These are phyloP conservation scores for Phytophthora tentaculata DNA, from an alignment of 352 stramenopile species.

Conservation along the genomic window DNA sequence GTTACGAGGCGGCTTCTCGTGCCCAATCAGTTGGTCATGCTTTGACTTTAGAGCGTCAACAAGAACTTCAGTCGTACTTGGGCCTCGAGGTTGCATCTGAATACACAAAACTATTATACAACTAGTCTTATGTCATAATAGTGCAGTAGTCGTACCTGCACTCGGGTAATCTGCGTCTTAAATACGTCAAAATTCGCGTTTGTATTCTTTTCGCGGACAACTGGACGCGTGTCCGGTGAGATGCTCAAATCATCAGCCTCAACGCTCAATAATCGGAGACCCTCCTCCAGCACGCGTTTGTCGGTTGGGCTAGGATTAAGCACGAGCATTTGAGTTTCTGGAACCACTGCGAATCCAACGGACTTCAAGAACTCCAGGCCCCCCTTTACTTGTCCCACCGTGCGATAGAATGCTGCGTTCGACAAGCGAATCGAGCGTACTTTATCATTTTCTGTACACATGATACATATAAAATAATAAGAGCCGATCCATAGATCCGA, in stretches of 20 bases:
- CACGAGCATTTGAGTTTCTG: conserved; percentile 57
- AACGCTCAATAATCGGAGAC: conserved; percentile 61
- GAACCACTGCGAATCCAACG: conserved; percentile 64
- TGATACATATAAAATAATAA: conserved; percentile 4
- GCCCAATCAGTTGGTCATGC: conserved; percentile 67
- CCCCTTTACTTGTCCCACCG: conserved; percentile 67
- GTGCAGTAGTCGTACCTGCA: conserved; percentile 52
- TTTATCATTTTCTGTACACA: conserved; percentile 74
- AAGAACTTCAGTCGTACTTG: conserved; percentile 80
- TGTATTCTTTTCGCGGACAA: conserved; percentile 46
- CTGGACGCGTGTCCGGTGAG: conserved; percentile 44
- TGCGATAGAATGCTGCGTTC: conserved; percentile 77
- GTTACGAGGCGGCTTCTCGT: conserved; percentile 71
- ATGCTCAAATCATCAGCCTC: conserved; percentile 85
- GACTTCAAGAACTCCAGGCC: conserved; percentile 77
- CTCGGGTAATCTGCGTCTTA: conserved; percentile 84
- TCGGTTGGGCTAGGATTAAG: conserved; percentile 31
- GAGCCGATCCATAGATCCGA: neutral
- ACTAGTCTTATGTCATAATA: no score
- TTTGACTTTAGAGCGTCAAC: conserved; percentile 81
- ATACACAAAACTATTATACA: neutral
- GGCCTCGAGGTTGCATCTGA: conserved; percentile 82
- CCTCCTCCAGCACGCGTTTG: conserved; percentile 53
- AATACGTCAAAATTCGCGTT: conserved; percentile 79
- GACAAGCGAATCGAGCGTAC: conserved; percentile 81